Conservation (phyloP, 2,329 filamentous ascomycete species). For the Beauveria sp. region DNA sequence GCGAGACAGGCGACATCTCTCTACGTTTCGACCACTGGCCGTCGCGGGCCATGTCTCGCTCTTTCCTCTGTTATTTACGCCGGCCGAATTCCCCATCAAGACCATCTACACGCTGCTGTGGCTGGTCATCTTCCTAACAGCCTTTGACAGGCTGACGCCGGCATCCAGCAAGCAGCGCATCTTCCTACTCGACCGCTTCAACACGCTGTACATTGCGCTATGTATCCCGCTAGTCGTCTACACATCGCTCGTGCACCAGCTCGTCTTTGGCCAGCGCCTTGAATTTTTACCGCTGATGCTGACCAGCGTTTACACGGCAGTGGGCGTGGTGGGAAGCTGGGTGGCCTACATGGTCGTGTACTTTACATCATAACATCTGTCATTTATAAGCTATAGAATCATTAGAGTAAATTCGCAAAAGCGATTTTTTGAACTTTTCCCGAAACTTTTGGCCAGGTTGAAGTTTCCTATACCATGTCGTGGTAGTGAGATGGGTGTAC, state of each 20-base stretch:
- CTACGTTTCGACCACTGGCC: conserved; percentile 83
- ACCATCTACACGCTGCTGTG: conserved; percentile 87
- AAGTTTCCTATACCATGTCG: background rate
- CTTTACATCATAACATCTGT: conserved; percentile 47
- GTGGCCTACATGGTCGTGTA: conserved; percentile 90
- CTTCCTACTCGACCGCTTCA: conserved; percentile 87
- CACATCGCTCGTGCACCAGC: conserved; percentile 72
- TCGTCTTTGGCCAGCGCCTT: conserved; percentile 74
- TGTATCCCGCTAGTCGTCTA: conserved; percentile 86
- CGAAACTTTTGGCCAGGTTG: background rate
- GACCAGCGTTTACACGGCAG: conserved; percentile 84
- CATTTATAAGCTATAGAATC: background rate
- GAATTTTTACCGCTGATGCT: conserved; percentile 97
- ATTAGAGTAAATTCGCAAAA: conserved; percentile 2
- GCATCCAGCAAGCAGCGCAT: conserved; percentile 72
- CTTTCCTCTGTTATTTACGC: conserved; percentile 87
- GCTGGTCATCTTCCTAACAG: conserved; percentile 77
- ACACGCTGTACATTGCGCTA: conserved; percentile 78
- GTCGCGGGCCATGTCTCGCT: conserved; percentile 92
- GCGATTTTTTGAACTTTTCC: too few relatives aligned
- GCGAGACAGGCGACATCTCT: conserved; percentile 80
- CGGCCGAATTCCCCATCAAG: conserved; percentile 89
- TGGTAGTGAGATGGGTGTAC: background rate
- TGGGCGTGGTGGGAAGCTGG: conserved; percentile 96
- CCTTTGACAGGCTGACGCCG: conserved; percentile 81